Evolutionary conservation across 2,329 filamentous ascomycete species (phyloP).

Genomic region (Claviceps cyperi): DNA sequence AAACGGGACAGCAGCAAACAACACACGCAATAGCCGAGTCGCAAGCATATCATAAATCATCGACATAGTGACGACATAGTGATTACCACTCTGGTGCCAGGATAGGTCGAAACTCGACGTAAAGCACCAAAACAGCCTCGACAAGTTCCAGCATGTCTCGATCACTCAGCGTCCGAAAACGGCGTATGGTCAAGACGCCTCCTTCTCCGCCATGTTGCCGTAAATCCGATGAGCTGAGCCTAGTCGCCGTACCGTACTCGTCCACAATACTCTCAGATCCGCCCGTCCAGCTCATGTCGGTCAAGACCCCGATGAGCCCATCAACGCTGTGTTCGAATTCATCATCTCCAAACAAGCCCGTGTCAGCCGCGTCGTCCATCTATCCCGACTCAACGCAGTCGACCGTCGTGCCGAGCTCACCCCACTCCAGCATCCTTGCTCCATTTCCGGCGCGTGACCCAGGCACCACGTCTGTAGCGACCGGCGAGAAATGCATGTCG

Average conservation of each 20-base stretch:
- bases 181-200: neutral
- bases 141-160: neutral
- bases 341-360: neutral
- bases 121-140: neutral
- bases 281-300: neutral
- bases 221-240: neutral
- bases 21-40: neutral
- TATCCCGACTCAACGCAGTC: slow-evolving; percentile 2
- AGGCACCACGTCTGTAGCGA: neutral
- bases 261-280: neutral
- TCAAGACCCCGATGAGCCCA: neutral
- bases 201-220: neutral
- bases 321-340: neutral
- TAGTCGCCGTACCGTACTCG: slow-evolving; percentile 1
- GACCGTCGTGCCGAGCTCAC: neutral
- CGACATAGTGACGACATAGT: neutral
- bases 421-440: neutral
- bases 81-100: neutral
- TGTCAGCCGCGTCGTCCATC: slow-evolving; percentile 1
- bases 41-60: neutral
- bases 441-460: neutral
- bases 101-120: neutral
- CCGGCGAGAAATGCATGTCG: neutral
- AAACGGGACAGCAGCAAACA: neutral
- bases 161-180: neutral